Evolutionary conservation across 495 filamentous ascomycete species (phyloP).

Genomic region (Penicillium taxi): DNA sequence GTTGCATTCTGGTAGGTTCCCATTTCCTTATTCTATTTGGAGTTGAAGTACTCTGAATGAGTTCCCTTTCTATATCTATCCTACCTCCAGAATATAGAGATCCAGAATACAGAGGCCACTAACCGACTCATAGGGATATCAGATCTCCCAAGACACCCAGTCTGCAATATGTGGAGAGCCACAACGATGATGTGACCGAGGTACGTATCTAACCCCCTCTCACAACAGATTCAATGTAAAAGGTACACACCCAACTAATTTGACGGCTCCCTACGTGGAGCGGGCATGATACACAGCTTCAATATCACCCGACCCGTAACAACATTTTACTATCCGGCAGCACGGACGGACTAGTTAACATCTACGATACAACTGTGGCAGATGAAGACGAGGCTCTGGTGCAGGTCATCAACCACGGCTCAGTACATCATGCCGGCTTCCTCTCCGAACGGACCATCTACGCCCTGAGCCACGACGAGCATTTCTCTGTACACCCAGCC

Average conservation of each 20-base stretch:
- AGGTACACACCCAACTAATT: conserved; percentile 3
- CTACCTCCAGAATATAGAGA: too few species aligned
- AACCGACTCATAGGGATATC: conserved; percentile 54
- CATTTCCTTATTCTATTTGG: too few species aligned
- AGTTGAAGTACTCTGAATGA: too few species aligned
- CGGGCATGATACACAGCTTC: conserved; percentile 40
- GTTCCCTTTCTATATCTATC: too few species aligned
- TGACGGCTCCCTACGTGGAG: conserved; percentile 8
- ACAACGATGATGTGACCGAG: conserved; percentile 88
- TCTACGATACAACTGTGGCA: conserved; percentile 64
- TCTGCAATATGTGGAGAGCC: conserved; percentile 70
- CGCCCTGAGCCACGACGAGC: conserved; percentile 73
- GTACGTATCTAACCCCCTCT: conserved; percentile 26
- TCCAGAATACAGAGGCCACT: too few species aligned
- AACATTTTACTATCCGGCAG: conserved; percentile 72
- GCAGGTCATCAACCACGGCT: conserved; percentile 82
- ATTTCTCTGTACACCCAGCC: conserved; percentile 66
- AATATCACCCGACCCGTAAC: conserved; percentile 58
- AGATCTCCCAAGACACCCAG: conserved; percentile 47
- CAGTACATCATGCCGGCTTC: conserved; percentile 81
- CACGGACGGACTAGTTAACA: conserved; percentile 85
- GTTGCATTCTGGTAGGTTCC: conserved; percentile 63
- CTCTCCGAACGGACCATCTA: conserved; percentile 59
- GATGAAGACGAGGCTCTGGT: conserved; percentile 83
- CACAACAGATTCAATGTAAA: not conserved